Conservation (phyloP, 1,284 basidiomycete species). For the Pterulicium gracile region DNA sequence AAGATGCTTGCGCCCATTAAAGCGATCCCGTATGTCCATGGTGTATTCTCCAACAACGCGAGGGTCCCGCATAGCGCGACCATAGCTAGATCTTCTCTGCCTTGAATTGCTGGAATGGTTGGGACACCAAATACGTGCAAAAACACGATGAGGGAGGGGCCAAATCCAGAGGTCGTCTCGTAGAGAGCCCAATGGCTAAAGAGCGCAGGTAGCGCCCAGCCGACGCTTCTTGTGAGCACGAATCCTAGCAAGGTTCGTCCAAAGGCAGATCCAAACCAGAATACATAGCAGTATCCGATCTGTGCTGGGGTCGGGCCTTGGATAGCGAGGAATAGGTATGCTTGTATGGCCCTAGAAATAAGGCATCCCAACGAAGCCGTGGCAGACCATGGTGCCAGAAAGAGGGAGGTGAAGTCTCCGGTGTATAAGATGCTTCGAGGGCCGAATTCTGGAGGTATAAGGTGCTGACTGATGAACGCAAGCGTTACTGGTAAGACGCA, state of each 20-base stretch:
- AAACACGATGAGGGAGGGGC: slow-evolving; percentile 21
- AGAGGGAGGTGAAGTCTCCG: too few relatives aligned
- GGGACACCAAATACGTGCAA: slow-evolving; percentile 10
- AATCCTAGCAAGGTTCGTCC: slow-evolving; percentile 19
- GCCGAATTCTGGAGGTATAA: too few relatives aligned
- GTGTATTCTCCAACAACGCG: slow-evolving; percentile 22
- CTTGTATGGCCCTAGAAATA: too few relatives aligned
- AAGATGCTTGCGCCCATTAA: slow-evolving; percentile 14
- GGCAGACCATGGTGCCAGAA: too few relatives aligned
- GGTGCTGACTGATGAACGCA: too few relatives aligned
- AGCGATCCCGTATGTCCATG: slow-evolving; percentile 26
- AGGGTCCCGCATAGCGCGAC: slow-evolving; percentile 5
- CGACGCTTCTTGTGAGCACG: slow-evolving; percentile 24
- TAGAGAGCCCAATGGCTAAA: slow-evolving; percentile 30
- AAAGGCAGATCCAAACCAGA: slow-evolving; percentile 22
- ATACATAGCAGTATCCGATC: slow-evolving; percentile 10
- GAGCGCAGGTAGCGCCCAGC: slow-evolving; percentile 26
- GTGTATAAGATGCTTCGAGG: too few relatives aligned
- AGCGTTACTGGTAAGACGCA: too few relatives aligned
- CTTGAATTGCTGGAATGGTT: slow-evolving; percentile 10
- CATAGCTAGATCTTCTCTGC: slow-evolving; percentile 10
- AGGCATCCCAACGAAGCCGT: too few relatives aligned
- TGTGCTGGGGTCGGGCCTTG: slow-evolving; percentile 5
- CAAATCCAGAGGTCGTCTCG: slow-evolving; percentile 25
- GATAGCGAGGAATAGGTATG: too few relatives aligned